Base-by-base conservation (phyloP, 768 basidiomycete genomes). In the Pleurotus platypus region DNA sequence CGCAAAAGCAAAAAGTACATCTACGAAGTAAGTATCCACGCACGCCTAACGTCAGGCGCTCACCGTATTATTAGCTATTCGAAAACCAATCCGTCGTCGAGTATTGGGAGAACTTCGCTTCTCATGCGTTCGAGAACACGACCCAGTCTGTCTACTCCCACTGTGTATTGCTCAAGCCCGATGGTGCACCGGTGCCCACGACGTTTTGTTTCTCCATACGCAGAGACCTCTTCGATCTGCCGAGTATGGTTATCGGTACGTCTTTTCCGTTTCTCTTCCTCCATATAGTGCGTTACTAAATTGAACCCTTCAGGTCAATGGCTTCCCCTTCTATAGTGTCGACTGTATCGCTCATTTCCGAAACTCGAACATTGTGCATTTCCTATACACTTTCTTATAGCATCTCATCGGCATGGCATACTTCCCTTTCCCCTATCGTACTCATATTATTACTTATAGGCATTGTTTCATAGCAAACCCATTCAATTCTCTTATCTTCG, bases 141-240 rank as follows among this genome's bases (percentile, higher is more conserved):
- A 92, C 94, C 38, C 94, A 94, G 73, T 92, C 92, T 1, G 92
- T 98, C 54, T 95, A 94, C 70, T 90, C 92, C 58, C 90, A 94
- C 64, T 94, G 93, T 60, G 90, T 94, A 27, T 70, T 97, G 45
- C 80, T 95, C 61, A 94, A 94, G 68, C 90, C 91, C 5, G 82
- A 81, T 24, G 91, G 92, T 13, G 82, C 86, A 2, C 91, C 92
- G 1, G 84, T 98, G 24, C 90, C 92, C 45, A 88, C 94, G 49
- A 91, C 96, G 18, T 96, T 96, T 72, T 97, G 95, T 70, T 97
- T 97, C 69, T 94, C 93, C 55, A 94, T 99, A 68, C 83, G 94
- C 64, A 77, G 96, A 62, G 96, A 98, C 67, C 76, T 96, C 22
- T 94, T 94, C 63, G 92, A 94, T 75, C 74, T 94, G 49, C 92